phyloP scores from a whole-genome alignment of 371 early-diverging fungal species.

The Actinomortierella ambigua region DNA sequence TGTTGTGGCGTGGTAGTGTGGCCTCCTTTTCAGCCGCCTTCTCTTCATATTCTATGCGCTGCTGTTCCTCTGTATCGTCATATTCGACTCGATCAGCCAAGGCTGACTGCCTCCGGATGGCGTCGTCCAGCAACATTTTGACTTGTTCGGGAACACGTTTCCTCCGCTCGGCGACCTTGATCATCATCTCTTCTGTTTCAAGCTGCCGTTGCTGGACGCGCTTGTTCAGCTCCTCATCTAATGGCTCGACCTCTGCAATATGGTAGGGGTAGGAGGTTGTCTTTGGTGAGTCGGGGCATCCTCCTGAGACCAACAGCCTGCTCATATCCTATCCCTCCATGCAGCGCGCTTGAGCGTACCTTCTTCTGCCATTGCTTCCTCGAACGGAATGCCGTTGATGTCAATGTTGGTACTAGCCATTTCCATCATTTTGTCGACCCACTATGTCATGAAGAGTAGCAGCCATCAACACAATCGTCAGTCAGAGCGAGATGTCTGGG shows the following conservation, averaged over 20 bases:
- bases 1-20: conserved; percentile 17
- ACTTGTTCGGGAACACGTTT: conserved; percentile 47
- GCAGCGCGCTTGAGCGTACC: conserved; percentile 7
- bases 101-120: conserved; percentile 33
- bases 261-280: too few relatives aligned
- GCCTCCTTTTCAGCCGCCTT: background rate
- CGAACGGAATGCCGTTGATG: conserved; percentile 42
- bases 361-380: conserved; percentile 33
- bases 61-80: conserved; percentile 6
- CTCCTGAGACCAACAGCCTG: too few relatives aligned
- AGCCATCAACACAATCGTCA: too few relatives aligned
- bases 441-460: conserved; percentile 16
- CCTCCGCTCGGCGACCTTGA: conserved; percentile 43
- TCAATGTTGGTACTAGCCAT: conserved; percentile 33
- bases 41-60: background rate
- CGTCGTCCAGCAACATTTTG: conserved; percentile 46
- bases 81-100: conserved; percentile 35
- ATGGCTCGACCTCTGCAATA: conserved; percentile 29
- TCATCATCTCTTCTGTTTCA: conserved; percentile 33
- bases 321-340: background rate
- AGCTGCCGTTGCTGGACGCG: conserved; percentile 25
- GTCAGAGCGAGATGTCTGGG: background rate
- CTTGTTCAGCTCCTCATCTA: conserved; percentile 31
- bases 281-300: too few relatives aligned
- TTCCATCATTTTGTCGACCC: conserved; percentile 30